These are phyloP conservation scores for Coelastrella sp. DNA, from an alignment of 139 green algal genomes.

Conservation along the genomic window DNA sequence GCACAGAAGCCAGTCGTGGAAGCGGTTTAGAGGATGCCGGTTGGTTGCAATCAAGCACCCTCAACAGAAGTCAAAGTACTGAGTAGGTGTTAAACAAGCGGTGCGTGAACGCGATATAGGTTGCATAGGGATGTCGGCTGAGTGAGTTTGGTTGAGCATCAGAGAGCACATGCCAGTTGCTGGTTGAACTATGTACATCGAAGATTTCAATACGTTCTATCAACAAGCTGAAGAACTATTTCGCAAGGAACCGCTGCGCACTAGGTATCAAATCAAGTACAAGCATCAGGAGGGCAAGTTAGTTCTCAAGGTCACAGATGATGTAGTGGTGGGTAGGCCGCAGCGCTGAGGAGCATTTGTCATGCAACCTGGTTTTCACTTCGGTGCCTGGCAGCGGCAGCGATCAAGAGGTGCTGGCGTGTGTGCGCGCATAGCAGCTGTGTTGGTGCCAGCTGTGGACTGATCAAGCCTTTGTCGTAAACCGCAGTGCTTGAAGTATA, in stretches of 20 bases:
- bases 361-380: no score
- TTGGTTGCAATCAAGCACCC: no score
- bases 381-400: no score
- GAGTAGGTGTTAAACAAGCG: no score
- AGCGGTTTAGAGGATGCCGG: no score
- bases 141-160: neutral
- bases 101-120: neutral
- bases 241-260: constrained; percentile 73
- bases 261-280: constrained; percentile 92
- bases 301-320: constrained; percentile 92
- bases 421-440: no score
- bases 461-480: no score
- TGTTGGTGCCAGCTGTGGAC: no score
- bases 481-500: constrained; percentile 89
- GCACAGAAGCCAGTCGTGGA: no score
- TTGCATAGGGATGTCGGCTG: neutral
- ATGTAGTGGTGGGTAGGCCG: constrained; percentile 54
- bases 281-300: constrained; percentile 86
- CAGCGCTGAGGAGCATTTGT: no score
- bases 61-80: no score
- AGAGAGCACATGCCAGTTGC: neutral
- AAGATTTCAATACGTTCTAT: constrained; percentile 85
- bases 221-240: constrained; percentile 82
- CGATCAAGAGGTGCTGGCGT: no score
- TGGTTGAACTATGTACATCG: constrained; percentile 71